A percentile compares a stretch with the other conserved stretches of the same genome.
Conservation (phyloP, 2,329 filamentous ascomycete species). For the Claviceps lovelessii region DNA sequence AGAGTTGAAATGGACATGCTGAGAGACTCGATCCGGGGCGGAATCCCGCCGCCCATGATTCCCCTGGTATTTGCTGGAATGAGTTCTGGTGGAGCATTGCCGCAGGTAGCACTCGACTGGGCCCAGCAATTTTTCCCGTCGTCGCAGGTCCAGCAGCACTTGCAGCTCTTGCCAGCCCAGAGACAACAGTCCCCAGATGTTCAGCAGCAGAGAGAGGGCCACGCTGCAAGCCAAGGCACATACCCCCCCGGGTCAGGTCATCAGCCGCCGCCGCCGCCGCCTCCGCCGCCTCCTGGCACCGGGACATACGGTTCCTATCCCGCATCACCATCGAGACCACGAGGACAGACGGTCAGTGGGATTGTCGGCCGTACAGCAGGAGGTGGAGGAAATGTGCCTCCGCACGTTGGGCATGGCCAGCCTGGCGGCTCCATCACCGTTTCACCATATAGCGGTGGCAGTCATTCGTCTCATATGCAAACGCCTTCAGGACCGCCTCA, state of each 20-base stretch:
- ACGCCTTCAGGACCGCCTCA: conserved; percentile 44
- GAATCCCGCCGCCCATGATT: conserved; percentile 60
- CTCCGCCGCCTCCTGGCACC: conserved; percentile 20
- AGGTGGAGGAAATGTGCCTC: conserved; percentile 29
- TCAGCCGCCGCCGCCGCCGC: conserved; percentile 5
- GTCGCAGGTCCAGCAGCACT: conserved; percentile 30
- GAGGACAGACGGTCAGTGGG: conserved; percentile 35
- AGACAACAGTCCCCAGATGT: conserved; percentile 36
- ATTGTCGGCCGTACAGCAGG: conserved; percentile 25
- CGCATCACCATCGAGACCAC: conserved; percentile 33
- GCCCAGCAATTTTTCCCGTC: conserved; percentile 50
- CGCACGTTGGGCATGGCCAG: conserved; percentile 7
- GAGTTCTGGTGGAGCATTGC: conserved; percentile 42
- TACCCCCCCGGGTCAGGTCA: conserved; percentile 23
- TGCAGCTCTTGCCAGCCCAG: conserved; percentile 36
- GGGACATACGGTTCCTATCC: conserved; percentile 31
- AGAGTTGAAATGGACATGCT: conserved; percentile 61
- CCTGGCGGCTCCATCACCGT: conserved; percentile 11
- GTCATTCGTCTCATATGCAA: conserved; percentile 33
- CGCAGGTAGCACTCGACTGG: conserved; percentile 50
- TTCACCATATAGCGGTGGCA: conserved; percentile 19
- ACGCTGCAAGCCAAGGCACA: conserved; percentile 26
- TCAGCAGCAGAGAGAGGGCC: conserved; percentile 34
- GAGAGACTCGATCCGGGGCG: conserved; percentile 50
- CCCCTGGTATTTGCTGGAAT: conserved; percentile 63